phyloP scores from a whole-genome alignment of 352 stramenopile genomes.

The Globisporangium splendens region DNA sequence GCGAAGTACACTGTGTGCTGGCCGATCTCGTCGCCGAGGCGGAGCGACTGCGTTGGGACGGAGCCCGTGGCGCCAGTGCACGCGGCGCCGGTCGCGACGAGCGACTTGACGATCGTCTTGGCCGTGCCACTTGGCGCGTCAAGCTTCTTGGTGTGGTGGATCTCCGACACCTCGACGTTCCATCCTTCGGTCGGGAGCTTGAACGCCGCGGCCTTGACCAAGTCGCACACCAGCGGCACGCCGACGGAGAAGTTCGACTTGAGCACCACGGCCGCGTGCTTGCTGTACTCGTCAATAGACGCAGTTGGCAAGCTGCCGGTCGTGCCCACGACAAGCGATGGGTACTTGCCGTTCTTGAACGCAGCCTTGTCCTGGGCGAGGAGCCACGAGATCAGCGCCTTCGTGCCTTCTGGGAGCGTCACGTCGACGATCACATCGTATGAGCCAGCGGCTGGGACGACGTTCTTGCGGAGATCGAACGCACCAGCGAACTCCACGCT shows the following conservation, averaged over 20 bases:
- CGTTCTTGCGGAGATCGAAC: slow-evolving; percentile 54
- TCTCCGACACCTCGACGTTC: slow-evolving; percentile 82
- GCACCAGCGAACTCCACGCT: slow-evolving; percentile 48
- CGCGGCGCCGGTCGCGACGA: slow-evolving; percentile 50
- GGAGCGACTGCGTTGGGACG: slow-evolving; percentile 64
- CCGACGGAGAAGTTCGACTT: slow-evolving; percentile 86
- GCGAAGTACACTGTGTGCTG: slow-evolving; percentile 83
- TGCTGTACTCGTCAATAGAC: slow-evolving; percentile 57
- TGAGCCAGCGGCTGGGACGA: slow-evolving; percentile 29
- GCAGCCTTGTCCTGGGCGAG: slow-evolving; percentile 43
- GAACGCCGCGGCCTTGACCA: slow-evolving; percentile 71
- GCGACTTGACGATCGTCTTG: slow-evolving; percentile 73
- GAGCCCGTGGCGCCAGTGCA: slow-evolving; percentile 42
- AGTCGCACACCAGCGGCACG: slow-evolving; percentile 71
- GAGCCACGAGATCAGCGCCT: slow-evolving; percentile 55
- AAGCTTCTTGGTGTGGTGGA: slow-evolving; percentile 86
- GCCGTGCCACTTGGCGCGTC: slow-evolving; percentile 77
- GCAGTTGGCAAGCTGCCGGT: slow-evolving; percentile 57
- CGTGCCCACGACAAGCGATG: slow-evolving; percentile 75
- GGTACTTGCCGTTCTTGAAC: slow-evolving; percentile 66
- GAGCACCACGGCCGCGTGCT: slow-evolving; percentile 57
- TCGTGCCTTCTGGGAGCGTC: slow-evolving; percentile 67
- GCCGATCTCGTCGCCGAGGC: slow-evolving; percentile 77
- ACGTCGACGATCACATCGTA: slow-evolving; percentile 80
- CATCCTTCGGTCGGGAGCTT: slow-evolving; percentile 67